These are phyloP conservation scores for Tylopilus subfusipes DNA, from an alignment of 768 basidiomycete genomes.

Conservation along the genomic window DNA sequence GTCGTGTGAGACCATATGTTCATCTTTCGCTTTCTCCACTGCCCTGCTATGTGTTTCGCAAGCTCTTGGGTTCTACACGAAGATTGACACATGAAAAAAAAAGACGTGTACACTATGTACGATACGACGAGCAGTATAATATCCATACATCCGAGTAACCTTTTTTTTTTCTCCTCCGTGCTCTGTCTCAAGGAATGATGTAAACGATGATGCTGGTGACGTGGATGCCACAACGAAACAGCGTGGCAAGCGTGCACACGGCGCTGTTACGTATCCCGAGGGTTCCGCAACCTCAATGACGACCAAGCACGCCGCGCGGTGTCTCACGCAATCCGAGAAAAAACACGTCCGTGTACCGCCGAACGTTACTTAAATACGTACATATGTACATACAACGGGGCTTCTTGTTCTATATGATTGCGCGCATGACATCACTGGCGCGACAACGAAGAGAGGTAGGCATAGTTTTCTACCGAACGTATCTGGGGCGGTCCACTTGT, in stretches of 20 bases:
- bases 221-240: background rate
- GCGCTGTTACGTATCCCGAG: background rate
- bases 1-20: conserved; percentile 19
- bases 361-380: conserved; percentile 13
- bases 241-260: conserved; percentile 7
- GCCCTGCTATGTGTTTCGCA: conserved; percentile 17
- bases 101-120: conserved; percentile 27
- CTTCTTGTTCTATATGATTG: background rate
- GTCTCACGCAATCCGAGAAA: conserved; percentile 3
- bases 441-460: conserved; percentile 21
- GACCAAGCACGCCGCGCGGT: background rate
- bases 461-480: conserved; percentile 8
- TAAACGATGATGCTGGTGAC: conserved; percentile 6
- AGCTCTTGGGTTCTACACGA: conserved; percentile 13
- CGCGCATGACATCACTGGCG: conserved; percentile 13
- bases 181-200: background rate
- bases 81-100: conserved; percentile 11
- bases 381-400: conserved; percentile 5
- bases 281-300: background rate
- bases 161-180: background rate
- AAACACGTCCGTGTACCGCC: conserved; percentile 1
- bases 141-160: conserved; percentile 13
- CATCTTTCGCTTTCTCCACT: conserved; percentile 16
- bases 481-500: conserved; percentile 8
- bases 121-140: conserved; percentile 27